Evolutionary conservation across 495 filamentous ascomycete species (phyloP).

Genomic region (Physcia stellaris): DNA sequence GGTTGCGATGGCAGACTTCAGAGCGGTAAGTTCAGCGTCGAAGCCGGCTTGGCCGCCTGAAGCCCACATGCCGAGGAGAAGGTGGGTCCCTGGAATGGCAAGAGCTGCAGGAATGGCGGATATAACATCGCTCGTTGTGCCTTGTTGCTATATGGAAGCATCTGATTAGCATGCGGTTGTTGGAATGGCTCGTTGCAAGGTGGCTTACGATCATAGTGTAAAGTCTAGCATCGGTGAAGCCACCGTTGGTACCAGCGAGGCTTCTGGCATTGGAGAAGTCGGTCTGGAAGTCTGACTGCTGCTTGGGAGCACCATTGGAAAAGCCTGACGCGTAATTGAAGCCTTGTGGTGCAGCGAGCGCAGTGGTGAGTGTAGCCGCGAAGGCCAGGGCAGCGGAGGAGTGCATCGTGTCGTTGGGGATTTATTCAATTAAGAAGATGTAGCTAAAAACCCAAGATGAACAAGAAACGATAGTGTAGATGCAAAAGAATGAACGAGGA

Average conservation of each 20-base stretch:
- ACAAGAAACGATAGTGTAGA: no score
- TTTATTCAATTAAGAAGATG: no score
- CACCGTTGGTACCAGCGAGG: constrained; percentile 53
- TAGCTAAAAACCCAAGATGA: no score
- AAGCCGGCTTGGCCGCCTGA: constrained; percentile 52
- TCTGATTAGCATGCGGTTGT: no score
- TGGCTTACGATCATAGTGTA: constrained; percentile 58
- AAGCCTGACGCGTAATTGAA: constrained; percentile 71
- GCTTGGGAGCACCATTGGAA: constrained; percentile 46
- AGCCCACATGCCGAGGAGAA: constrained; percentile 69
- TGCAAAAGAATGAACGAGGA: no score
- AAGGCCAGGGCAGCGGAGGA: constrained; percentile 28
- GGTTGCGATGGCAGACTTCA: constrained; percentile 44
- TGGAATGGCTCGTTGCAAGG: no score
- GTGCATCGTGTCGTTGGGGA: constrained; percentile 24
- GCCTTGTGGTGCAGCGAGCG: constrained; percentile 45
- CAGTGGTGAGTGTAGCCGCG: constrained; percentile 29
- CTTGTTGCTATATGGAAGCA: no score
- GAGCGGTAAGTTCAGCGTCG: constrained; percentile 53
- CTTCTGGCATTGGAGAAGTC: constrained; percentile 58
- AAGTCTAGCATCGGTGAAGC: constrained; percentile 59
- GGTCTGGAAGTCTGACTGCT: constrained; percentile 50
- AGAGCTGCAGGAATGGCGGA: constrained; percentile 70
- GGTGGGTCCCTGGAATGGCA: constrained; percentile 48
- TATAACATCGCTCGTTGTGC: constrained; percentile 46